Base-by-base conservation (phyloP, 805 yeast genomes). In the Priceomyces carsonii region DNA sequence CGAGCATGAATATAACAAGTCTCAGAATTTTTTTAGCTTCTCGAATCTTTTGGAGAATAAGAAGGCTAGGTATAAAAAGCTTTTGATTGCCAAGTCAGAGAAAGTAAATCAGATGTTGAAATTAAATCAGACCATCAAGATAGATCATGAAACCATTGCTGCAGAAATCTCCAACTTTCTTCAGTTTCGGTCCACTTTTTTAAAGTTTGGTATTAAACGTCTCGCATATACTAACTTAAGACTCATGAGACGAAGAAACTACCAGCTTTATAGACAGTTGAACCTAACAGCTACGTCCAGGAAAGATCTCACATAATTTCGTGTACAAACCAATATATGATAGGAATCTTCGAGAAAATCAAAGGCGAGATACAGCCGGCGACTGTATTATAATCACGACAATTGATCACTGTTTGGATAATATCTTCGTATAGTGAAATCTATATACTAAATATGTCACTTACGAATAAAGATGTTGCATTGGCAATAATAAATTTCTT, bases 401-500 rank as follows among this genome's bases (percentile, higher is more conserved):
- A n/a, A n/a, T n/a, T n/a, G n/a, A n/a, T n/a, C n/a, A n/a, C n/a
- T n/a, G n/a, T n/a, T n/a, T n/a, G n/a, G n/a, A n/a, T n/a, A n/a
- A n/a, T n/a, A n/a, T n/a, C n/a, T n/a, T n/a, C n/a, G n/a, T n/a
- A n/a, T n/a, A n/a, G n/a, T n/a, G n/a, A n/a, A n/a, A n/a, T n/a
- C n/a, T n/a, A n/a, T n/a, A n/a, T n/a, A n/a, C n/a, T n/a, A n/a
- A n/a, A n/a, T n/a, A 77, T 73, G 79, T 45, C 73, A 21, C 59
- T 63, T 23, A 47, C 77, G n/a, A 77, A 75, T 51, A 72, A 82
- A 59, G 85, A 82, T 40, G 66, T 79, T 32, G 91, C 95, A 2
- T 68, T 79, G 32, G 78, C 87, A 33, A 81, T 91, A 46, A 80
- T 88, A 29, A 77, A 79, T 42, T 91, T 82, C 59, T 72, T 93